Conservation (phyloP, 805 yeast genomes). For the Saccharomyces kudriavzevii region DNA sequence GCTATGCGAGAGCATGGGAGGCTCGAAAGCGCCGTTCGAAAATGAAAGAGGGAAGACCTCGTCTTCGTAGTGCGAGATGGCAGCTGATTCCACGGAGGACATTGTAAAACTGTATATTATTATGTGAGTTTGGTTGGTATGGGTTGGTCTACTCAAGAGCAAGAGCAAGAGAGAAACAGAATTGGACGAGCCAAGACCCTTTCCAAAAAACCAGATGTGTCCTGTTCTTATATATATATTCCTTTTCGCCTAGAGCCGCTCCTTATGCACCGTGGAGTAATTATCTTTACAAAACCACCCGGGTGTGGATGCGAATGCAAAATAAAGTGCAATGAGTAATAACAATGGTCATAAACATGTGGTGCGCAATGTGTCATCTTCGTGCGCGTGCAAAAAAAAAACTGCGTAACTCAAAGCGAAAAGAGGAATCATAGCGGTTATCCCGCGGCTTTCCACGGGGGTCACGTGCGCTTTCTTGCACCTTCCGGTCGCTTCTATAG, state of each 20-base stretch:
- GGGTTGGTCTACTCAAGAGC: neutral
- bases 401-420: neutral
- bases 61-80: conserved; percentile 4
- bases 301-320: neutral
- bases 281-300: neutral
- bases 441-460: neutral
- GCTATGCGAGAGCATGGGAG: conserved; percentile 7
- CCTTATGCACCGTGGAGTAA: neutral
- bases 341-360: neutral
- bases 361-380: neutral
- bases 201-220: neutral
- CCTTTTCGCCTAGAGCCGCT: neutral
- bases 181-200: neutral
- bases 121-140: neutral
- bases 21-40: neutral
- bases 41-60: conserved; percentile 10
- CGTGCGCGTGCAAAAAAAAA: neutral
- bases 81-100: neutral
- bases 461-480: neutral
- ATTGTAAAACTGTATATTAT: neutral
- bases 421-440: neutral
- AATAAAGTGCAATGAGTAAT: neutral
- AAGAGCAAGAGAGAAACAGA: neutral
- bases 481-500: neutral
- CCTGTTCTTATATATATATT: neutral